Percentiles rank a stretch among this genome's conserved stretches.
phyloP scores from a whole-genome alignment of 495 filamentous ascomycete genomes.

The Neohortaea acidophila region DNA sequence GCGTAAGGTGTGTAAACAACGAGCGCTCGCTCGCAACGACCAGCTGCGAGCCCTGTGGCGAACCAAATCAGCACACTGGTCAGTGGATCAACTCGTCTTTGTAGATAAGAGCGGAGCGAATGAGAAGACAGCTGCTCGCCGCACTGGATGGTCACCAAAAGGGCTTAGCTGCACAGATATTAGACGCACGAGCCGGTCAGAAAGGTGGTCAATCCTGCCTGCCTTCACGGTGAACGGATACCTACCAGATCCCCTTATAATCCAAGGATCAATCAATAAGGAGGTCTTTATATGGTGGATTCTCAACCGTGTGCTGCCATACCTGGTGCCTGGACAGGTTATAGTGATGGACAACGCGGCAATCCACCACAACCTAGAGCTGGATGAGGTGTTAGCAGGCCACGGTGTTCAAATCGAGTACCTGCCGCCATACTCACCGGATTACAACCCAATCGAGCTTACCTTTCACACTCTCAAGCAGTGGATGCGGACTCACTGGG shows the following conservation, averaged over 20 bases:
- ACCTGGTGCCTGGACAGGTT: not conserved
- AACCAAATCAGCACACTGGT: no score
- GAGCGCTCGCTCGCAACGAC: no score
- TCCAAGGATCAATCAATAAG: conserved; percentile 2
- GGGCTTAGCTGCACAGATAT: no score
- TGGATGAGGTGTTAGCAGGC: not conserved
- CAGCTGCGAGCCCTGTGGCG: no score
- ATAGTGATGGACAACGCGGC: conserved; percentile 3
- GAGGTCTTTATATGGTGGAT: conserved; percentile 4
- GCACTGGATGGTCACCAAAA: no score
- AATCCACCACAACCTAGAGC: conserved; percentile 1
- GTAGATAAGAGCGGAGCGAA: no score
- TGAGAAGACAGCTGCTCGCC: no score
- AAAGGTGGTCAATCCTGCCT: conserved; percentile 1
- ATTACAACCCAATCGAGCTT: conserved; percentile 5
- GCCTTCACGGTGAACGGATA: conserved; percentile 6
- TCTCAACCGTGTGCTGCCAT: conserved; percentile 1
- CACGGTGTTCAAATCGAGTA: conserved; percentile 4
- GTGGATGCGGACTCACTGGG: not conserved
- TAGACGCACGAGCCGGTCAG: no score
- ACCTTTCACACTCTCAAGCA: not conserved
- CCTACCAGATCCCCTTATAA: conserved; percentile 1
- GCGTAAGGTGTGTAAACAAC: no score
- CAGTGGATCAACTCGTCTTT: no score
- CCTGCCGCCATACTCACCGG: conserved; percentile 3